phyloP scores from a whole-genome alignment of 2,329 filamentous ascomycete genomes.

The Erysiphe pulchra region DNA sequence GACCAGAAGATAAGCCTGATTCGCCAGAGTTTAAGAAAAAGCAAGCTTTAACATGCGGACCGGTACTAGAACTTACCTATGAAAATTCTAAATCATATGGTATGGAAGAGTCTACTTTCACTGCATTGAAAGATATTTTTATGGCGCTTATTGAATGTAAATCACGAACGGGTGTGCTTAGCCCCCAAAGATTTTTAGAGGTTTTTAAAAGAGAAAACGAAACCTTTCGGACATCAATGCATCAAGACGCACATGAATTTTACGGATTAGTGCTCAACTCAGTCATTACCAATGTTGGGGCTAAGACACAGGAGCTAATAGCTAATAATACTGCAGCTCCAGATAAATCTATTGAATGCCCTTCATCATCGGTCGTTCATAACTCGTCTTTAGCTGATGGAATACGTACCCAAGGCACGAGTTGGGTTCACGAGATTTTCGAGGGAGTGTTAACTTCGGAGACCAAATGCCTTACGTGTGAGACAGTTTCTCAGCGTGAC shows the following conservation, averaged over 20 bases:
- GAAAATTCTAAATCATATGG: constrained; percentile 61
- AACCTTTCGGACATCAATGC: constrained; percentile 91
- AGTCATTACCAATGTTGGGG: constrained; percentile 80
- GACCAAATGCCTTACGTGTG: constrained; percentile 86
- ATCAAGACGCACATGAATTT: constrained; percentile 96
- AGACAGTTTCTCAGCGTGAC: constrained; percentile 82
- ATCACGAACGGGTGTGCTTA: constrained; percentile 69
- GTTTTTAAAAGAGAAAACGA: constrained; percentile 87
- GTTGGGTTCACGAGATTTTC: constrained; percentile 95
- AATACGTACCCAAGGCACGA: constrained; percentile 33
- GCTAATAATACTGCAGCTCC: constrained; percentile 18
- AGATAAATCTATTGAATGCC: constrained; percentile 24
- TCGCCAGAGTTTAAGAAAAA: constrained; percentile 97
- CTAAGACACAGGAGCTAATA: constrained; percentile 42
- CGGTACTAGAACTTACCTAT: constrained; percentile 60
- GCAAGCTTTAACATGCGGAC: constrained; percentile 66
- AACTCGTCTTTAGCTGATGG: constrained; percentile 14
- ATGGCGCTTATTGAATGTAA: constrained; percentile 62
- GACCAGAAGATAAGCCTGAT: constrained; percentile 81
- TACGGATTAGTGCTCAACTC: constrained; percentile 87
- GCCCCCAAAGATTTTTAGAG: constrained; percentile 78
- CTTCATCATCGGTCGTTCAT: constrained; percentile 16
- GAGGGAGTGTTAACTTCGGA: constrained; percentile 88
- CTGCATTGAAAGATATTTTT: constrained; percentile 87
- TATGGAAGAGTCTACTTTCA: constrained; percentile 89